Evolutionary conservation across 179 eudicot species (phyloP), one percentile per base, ranked within the genome.

Genomic region (Actinidia arguta): DNA sequence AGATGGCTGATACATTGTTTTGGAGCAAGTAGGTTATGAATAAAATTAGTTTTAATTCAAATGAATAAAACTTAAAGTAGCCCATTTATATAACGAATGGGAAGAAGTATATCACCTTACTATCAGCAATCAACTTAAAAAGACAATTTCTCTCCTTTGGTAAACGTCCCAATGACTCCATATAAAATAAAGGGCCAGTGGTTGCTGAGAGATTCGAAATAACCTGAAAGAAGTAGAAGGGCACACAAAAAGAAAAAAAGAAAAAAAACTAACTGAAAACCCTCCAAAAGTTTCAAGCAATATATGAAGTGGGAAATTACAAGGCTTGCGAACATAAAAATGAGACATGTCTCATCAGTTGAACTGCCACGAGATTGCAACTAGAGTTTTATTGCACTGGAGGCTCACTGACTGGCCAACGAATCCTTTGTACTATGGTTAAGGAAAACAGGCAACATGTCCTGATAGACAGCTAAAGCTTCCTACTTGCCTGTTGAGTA

Each of bases 151-250:
- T 90, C 85, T 92, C 96, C 80, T 85, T 89, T 22, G 94, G 96
- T 78, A 93, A 93, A 72, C 90, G 93, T 48, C 92, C 91, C 96
- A 94, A 93, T 16, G 93, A 89, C 83, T 93, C 96, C 61, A 81
- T 76, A 36, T 86, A 78, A 80, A 90, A 83, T 62, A 93, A 66
- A 51, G 94, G 94, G 72, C 90, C 84, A 50, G 93, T 90, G 56
- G 86, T 80, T 64, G 96, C 94, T 64, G 96, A 91, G 55, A 91
- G 89, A 83, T 93, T 93, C 52, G 96, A 90, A 61, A 91, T 73
- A 79, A 93, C 94, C 96, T 92, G 88, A 76, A 83, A 81, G 72
- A 54, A n/a, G n/a, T 22, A 56, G 73, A 73, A 55, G 46, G 13
- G 47, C 80, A 46, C 47, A 25, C 50, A 61, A 72, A 44, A 39